These are phyloP conservation scores for Eucalyptus marginata DNA, from an alignment of 345 rosid species.

Conservation along the genomic window DNA sequence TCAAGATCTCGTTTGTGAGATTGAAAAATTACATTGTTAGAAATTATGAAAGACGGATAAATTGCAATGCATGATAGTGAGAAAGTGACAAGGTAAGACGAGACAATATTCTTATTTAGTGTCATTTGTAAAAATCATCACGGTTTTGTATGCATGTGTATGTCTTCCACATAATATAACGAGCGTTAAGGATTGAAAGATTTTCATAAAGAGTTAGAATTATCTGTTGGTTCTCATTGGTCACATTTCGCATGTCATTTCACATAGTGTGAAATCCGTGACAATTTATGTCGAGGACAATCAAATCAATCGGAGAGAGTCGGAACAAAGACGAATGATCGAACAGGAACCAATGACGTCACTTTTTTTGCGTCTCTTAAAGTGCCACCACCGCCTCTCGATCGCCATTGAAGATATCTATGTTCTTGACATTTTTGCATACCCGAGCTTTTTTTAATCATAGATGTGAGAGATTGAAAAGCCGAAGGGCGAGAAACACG, in stretches of 20 bases:
- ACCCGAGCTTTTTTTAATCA: accelerated
- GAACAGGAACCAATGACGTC: background rate
- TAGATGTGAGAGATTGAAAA: background rate
- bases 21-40: no score
- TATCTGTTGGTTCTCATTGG: background rate
- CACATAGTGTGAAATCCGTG: background rate
- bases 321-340: background rate
- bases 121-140: background rate
- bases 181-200: background rate
- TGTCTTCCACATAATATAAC: background rate
- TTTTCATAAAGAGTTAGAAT: background rate
- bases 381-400: background rate
- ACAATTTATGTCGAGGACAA: background rate
- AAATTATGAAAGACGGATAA: no score
- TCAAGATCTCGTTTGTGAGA: background rate
- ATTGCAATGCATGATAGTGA: background rate
- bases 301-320: background rate
- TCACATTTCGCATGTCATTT: background rate
- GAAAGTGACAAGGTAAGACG: no score
- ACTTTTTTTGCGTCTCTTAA: background rate
- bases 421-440: background rate
- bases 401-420: background rate
- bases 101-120: no score
- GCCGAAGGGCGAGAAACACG: background rate
- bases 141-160: background rate